Base-by-base conservation (phyloP, 2,329 filamentous ascomycete species). In the Colletotrichum sp. region DNA sequence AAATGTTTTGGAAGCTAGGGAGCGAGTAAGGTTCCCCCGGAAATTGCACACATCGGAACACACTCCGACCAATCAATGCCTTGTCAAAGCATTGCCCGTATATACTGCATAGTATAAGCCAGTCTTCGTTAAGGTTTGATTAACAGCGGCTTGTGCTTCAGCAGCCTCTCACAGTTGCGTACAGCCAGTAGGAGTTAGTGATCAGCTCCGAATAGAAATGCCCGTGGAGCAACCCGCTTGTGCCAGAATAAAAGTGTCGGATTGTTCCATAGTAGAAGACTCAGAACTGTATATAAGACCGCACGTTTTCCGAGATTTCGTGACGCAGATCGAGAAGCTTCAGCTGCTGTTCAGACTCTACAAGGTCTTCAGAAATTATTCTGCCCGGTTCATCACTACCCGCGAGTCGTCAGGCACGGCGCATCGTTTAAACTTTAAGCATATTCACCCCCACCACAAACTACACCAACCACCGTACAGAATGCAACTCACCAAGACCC, bases 301-400 rank as follows among this genome's bases (percentile, higher is more conserved):
- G 44, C n/a, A 12, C 0, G 6, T 22, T 52, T 22, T 52, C n/a
- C 11, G n/a, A 22, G 0, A 52, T 22, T 0, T 49, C 13, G 0
- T 52, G 4, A 52, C 2, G 9, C 16, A 22, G n/a, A 22, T 8
- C 11, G n/a, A 52, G n/a, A 5, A 52, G 0, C 9, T 8, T 8
- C 44, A 52, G 13, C 12, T n/a, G 3, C 6, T 22, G 11, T 22
- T 52, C 44, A 52, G n/a, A 19, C 6, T 52, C 11, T 52, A 4
- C 44, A 22, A 49, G n/a, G 44, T 52, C n/a, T 22, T 52, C 44
- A 52, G 6, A 52, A 12, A 63, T 36, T 30, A 52, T 44, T 55
- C 25, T 19, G 65, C 49, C 15, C 49, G 30, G 49, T 34, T 32
- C 29, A 13, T 57, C 30, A 19, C 27, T 32, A 16, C 15, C 65